Base-by-base conservation (phyloP, 768 basidiomycete species). In the Naematelia encephala region DNA sequence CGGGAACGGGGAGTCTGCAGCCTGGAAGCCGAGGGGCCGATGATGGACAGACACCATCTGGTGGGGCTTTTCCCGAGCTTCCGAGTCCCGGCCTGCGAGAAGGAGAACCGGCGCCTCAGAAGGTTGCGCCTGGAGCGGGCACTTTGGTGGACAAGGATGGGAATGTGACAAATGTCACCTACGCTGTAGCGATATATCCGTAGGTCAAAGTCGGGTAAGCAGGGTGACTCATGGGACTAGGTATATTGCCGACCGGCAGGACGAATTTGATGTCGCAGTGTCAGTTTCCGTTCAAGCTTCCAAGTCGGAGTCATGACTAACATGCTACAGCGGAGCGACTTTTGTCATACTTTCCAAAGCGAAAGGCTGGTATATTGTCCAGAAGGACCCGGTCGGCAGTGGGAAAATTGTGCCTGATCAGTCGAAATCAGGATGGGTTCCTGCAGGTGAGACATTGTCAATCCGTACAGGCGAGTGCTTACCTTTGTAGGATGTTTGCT, bases 281-380 rank as follows among this genome's bases (percentile, higher is more conserved):
- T 96, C 77, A 79, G 89, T 83, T 10, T 4, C 1, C 12, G 1
- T 11, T 26, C n/a, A 25, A 1, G 3, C 11, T 39, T 5, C 30
- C 16, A 42, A 19, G 5, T 21, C 27, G 34, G 57, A 53, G 27
- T 13, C 39, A 34, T 21, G 47, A 51, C 53, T 60, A n/a, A 67
- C 29, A 46, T 11, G 10, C 11, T 54, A 2, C 59, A 93, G 91
- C 14, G 91, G 91, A 42, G 90, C 93, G 71, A 91, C 91, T 1
- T 97, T 92, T 78, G 85, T 94, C 62, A 93, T 97, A 63, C 80
- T 92, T 43, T 90, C 90, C 54, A 86, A 93, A 54, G 87, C 92
- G n/a, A 87, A 93, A 56, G 94, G 96, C 0, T 99, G 96, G 96
- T 99, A 94, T 91, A 89, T 97, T 29, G 96, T 98, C 3, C 93